These are phyloP conservation scores for Monosporozyma siamensis DNA, from an alignment of 805 yeast genomes.

Conservation along the genomic window DNA sequence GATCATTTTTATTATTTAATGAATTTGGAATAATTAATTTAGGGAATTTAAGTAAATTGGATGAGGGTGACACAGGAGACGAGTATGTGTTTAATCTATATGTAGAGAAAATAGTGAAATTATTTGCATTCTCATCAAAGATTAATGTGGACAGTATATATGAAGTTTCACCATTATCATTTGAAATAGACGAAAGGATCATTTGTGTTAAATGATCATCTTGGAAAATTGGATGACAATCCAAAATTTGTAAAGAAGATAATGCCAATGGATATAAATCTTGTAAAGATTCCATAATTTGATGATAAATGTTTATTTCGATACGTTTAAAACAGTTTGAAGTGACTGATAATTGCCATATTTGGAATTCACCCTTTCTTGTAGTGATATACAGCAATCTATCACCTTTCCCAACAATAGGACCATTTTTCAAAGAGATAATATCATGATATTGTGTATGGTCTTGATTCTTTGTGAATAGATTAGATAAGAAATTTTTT, in stretches of 20 bases:
- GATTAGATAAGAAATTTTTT: slow-evolving; percentile 29
- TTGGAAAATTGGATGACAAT: slow-evolving; percentile 43
- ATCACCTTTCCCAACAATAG: slow-evolving; percentile 42
- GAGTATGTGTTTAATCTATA: slow-evolving; percentile 51
- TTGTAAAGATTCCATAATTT: slow-evolving; percentile 34
- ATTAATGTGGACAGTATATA: slow-evolving; percentile 47
- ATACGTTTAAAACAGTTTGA: slow-evolving; percentile 34
- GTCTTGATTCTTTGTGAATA: slow-evolving; percentile 8
- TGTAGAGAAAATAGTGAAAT: slow-evolving; percentile 50
- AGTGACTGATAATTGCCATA: slow-evolving; percentile 41
- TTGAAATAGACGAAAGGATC: slow-evolving; percentile 39
- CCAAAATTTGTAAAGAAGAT: slow-evolving; percentile 47
- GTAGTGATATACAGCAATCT: slow-evolving; percentile 36
- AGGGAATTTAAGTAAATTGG: slow-evolving; percentile 2
- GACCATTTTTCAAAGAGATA: slow-evolving; percentile 49
- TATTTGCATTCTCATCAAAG: slow-evolving; percentile 37
- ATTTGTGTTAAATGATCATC: slow-evolving; percentile 36
- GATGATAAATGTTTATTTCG: slow-evolving; percentile 30
- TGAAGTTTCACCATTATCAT: slow-evolving; percentile 25
- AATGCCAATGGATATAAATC: slow-evolving; percentile 45
- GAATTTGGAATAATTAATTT: slow-evolving; percentile 12
- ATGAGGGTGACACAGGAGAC: slow-evolving; percentile 8
- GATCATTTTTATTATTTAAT: slow-evolving; percentile 8
- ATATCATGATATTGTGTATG: slow-evolving; percentile 32
- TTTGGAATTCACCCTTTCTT: slow-evolving; percentile 36